A percentile compares a stretch with the other conserved stretches of the same genome.
Conservation (phyloP, 495 filamentous ascomycete genomes). For the Penicillium soppii region DNA sequence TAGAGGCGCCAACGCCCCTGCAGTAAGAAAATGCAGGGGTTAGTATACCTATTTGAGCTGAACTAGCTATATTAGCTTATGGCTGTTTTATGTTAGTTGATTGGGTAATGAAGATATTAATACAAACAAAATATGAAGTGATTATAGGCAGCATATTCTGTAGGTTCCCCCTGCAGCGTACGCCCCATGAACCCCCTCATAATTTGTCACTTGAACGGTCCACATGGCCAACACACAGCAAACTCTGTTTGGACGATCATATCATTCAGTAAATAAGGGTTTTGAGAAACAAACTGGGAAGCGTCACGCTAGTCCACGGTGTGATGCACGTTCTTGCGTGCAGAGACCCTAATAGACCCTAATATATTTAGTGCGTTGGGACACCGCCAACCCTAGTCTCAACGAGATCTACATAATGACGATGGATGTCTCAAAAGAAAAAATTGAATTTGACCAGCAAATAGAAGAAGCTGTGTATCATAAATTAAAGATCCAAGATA, state of each 20-base stretch:
- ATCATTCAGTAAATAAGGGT: background rate
- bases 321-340: background rate
- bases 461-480: no score
- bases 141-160: no score
- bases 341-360: background rate
- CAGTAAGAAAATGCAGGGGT: slow-evolving; percentile 15
- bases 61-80: background rate
- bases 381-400: slow-evolving; percentile 1
- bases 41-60: background rate
- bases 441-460: background rate
- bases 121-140: background rate
- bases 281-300: no score
- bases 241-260: background rate
- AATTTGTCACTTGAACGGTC: background rate
- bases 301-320: no score
- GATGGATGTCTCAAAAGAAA: background rate
- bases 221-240: background rate
- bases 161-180: background rate
- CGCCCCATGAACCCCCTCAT: no score
- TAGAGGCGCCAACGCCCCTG: slow-evolving; percentile 4
- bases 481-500: no score
- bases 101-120: background rate
- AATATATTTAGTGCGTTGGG: background rate
- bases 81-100: no score
- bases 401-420: background rate